Conservation (phyloP, 768 basidiomycete species). For the Astraeus odoratus region DNA sequence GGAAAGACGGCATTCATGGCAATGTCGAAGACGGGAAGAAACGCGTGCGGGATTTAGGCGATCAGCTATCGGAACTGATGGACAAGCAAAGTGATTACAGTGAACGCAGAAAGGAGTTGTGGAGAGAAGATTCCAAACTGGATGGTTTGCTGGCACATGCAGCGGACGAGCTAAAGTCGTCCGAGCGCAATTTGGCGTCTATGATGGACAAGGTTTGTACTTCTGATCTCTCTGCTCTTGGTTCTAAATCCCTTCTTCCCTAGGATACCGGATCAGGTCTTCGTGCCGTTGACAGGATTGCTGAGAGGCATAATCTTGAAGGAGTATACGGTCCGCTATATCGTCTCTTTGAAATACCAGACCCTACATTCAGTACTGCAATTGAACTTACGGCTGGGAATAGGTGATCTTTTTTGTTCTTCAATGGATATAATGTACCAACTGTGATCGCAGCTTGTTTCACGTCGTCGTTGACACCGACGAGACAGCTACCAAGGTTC, state of each 20-base stretch:
- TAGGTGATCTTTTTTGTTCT: conserved; percentile 44
- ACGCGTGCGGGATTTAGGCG: conserved; percentile 49
- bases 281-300: conserved; percentile 78
- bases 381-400: conserved; percentile 95
- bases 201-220: conserved; percentile 91
- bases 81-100: conserved; percentile 60
- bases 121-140: conserved; percentile 92
- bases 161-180: conserved; percentile 69
- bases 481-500: conserved; percentile 83
- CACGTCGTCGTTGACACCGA: conserved; percentile 98
- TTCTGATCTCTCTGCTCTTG: background rate
- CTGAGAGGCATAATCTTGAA: conserved; percentile 61
- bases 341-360: conserved; percentile 84
- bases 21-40: conserved; percentile 61
- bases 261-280: conserved; percentile 91
- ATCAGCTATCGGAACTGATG: conserved; percentile 54
- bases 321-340: conserved; percentile 95
- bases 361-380: conserved; percentile 83
- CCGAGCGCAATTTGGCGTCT: conserved; percentile 70
- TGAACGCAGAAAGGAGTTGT: conserved; percentile 86
- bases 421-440: conserved; percentile 8
- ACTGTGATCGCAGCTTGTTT: conserved; percentile 57
- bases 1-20: conserved; percentile 48
- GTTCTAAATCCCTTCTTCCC: background rate
- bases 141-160: conserved; percentile 72